Base-by-base conservation (phyloP, 1,139 yeast species). In the Kazachstania sp. region DNA sequence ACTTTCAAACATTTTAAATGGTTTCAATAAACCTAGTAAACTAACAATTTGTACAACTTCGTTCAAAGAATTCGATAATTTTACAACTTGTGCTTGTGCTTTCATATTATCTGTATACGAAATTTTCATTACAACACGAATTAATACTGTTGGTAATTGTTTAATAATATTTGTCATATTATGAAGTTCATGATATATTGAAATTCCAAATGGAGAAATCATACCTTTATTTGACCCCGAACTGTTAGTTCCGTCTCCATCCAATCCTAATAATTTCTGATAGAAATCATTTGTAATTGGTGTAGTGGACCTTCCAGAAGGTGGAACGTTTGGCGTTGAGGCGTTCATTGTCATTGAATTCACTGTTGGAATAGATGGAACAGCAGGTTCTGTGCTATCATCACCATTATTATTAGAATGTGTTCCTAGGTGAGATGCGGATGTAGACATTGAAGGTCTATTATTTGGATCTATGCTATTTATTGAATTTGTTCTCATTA, bases 21-120 rank as follows among this genome's bases (percentile, higher is more conserved):
- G 66, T 35, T 59, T 58, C 26, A 62, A 54, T 53, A 59, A 49
- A 39, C 53, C 56, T 28, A 63, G 46, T 29, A 61, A 51, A 43
- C 64, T 57, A 20, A 64, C 57, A 4, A 61, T 60, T 40, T 62
- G 66, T 13, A 61, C 60, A 42, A 63, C 51, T 36, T 61, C 64
- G 44, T 59, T 61, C 65, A 63, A 60, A 19, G 65, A 58, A 43
- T 59, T 59, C 1, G 66, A 63, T 39, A 63, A 49, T 32, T 55
- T 52, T 12, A 63, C 58, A 4, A 63, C 63, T 18, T 60, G 48
- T 7, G 54, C 56, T 43, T 60, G 66, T 2, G 63, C 53, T 20
- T 53, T 53, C 12, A 44, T 45, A 39, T 43, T 49, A 28, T 48
- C 50, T 18, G 28, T 31, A 31, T 54, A 48, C 5, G 51, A 50